Evolutionary conservation across 2,329 filamentous ascomycete genomes (phyloP).

Genomic region (Trichoderma hamatum): DNA sequence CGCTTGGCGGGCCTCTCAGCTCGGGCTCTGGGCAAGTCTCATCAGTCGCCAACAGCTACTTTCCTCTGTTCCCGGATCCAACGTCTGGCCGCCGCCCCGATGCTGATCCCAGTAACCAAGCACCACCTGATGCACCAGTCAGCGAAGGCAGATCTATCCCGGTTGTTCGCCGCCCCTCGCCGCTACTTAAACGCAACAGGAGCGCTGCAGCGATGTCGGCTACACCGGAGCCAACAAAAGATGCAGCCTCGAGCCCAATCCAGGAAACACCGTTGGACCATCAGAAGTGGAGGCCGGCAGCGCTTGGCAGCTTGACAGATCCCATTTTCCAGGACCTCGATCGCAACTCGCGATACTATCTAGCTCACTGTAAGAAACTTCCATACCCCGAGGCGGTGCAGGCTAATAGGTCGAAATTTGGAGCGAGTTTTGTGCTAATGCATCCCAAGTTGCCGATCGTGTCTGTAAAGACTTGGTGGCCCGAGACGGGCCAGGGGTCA

Average conservation of each 20-base stretch:
- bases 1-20: conserved; percentile 23
- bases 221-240: conserved; percentile 11
- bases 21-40: conserved; percentile 19
- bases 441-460: conserved; percentile 46
- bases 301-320: conserved; percentile 49
- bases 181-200: conserved; percentile 11
- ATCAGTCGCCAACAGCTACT: conserved; percentile 23
- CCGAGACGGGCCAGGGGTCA: conserved; percentile 49
- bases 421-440: conserved; percentile 20
- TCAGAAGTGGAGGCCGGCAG: conserved; percentile 19
- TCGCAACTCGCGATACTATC: conserved; percentile 49
- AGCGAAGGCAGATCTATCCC: conserved; percentile 10
- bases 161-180: conserved; percentile 19
- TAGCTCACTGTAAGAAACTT: conserved; percentile 53
- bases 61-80: conserved; percentile 20
- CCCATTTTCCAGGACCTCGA: conserved; percentile 59
- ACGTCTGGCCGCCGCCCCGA: conserved; percentile 3
- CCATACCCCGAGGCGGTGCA: background rate
- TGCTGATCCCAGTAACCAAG: background rate
- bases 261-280: background rate
- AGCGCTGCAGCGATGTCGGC: conserved; percentile 21
- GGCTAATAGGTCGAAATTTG: background rate
- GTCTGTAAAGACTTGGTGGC: conserved; percentile 59
- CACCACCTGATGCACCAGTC: conserved; percentile 4
- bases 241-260: conserved; percentile 9